These are phyloP conservation scores for Capniomyces stellatus DNA, from an alignment of 371 early-diverging fungal species.

Conservation along the genomic window DNA sequence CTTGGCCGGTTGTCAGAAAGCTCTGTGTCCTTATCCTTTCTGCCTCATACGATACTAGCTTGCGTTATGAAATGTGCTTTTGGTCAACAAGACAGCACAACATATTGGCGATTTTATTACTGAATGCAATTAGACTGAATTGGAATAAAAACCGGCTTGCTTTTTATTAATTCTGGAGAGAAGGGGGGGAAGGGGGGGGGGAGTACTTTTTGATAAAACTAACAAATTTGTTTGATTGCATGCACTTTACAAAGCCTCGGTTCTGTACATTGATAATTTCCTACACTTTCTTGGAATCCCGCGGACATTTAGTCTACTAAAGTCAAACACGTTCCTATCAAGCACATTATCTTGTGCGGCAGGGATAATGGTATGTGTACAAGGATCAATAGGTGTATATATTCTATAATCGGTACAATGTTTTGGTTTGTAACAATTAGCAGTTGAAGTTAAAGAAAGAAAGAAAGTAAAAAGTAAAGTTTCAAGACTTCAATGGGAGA, in stretches of 20 bases:
- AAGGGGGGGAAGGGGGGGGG: too few relatives aligned
- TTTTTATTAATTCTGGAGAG: neutral
- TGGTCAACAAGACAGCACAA: neutral
- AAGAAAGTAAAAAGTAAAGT: too few relatives aligned
- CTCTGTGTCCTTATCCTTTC: neutral
- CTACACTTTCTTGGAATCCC: slow-evolving; percentile 1
- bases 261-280: slow-evolving; percentile 2
- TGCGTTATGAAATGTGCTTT: neutral
- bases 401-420: neutral
- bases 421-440: too few relatives aligned
- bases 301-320: slow-evolving; percentile 2
- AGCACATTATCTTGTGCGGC: neutral
- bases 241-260: neutral
- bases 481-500: too few relatives aligned
- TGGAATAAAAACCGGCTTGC: neutral
- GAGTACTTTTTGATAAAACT: neutral
- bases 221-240: neutral
- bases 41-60: neutral
- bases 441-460: too few relatives aligned
- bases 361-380: neutral
- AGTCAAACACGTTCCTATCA: neutral
- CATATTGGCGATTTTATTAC: neutral
- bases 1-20: neutral
- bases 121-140: neutral
- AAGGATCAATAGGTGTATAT: neutral